phyloP scores from a whole-genome alignment of 2,329 filamentous ascomycete genomes.

The Ceratocystis alfenasii region DNA sequence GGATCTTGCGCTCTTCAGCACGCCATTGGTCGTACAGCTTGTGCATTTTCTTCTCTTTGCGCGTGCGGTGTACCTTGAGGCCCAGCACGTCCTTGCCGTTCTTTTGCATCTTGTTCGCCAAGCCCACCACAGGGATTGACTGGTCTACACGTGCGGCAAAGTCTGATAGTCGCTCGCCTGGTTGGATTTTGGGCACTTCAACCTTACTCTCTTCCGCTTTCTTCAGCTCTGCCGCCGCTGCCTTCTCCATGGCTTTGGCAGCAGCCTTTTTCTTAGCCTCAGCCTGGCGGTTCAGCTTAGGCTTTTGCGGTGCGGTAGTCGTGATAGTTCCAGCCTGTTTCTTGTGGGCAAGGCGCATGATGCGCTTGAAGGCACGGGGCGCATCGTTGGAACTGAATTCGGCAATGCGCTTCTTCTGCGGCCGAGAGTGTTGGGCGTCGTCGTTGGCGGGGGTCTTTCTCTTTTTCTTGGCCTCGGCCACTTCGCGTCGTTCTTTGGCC shows the following conservation, averaged over 20 bases:
- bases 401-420: conserved; percentile 27
- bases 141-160: conserved; percentile 77
- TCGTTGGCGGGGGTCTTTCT: conserved; percentile 30
- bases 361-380: conserved; percentile 71
- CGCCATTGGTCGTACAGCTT: conserved; percentile 69
- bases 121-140: conserved; percentile 61
- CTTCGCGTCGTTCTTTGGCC: conserved; percentile 19
- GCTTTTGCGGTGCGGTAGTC: conserved; percentile 17
- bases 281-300: conserved; percentile 25
- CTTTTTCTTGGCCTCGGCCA: conserved; percentile 25
- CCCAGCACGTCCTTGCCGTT: conserved; percentile 52
- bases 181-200: conserved; percentile 56
- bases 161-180: conserved; percentile 71
- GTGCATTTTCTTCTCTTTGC: conserved; percentile 73
- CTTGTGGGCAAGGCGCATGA: conserved; percentile 59
- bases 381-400: conserved; percentile 56
- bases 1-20: conserved; percentile 51
- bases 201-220: conserved; percentile 25
- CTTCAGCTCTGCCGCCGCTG: conserved; percentile 52
- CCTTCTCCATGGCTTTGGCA: conserved; percentile 34
- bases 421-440: conserved; percentile 31
- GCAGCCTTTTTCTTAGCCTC: conserved; percentile 16
- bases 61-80: conserved; percentile 58
- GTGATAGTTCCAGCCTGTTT: conserved; percentile 19
- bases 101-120: conserved; percentile 51